phyloP scores from a whole-genome alignment of 495 filamentous ascomycete species.

The Hypoxylon fuscum region DNA sequence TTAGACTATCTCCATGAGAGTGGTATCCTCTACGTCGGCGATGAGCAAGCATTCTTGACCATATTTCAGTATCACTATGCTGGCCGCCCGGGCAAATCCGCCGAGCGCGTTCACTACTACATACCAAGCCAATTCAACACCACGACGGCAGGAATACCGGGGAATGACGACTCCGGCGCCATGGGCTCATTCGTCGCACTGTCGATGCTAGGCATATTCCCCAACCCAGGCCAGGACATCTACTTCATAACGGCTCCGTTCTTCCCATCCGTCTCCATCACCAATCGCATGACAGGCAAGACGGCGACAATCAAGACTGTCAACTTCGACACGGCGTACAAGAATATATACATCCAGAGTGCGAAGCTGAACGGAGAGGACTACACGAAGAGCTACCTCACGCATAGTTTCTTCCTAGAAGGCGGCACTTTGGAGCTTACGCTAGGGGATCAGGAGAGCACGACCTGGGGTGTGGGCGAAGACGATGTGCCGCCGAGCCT shows the following conservation, averaged over 20 bases:
- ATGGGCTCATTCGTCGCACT: slow-evolving; percentile 73
- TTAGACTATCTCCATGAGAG: slow-evolving; percentile 68
- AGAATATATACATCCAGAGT: slow-evolving; percentile 72
- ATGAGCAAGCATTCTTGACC: slow-evolving; percentile 72
- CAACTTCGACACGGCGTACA: slow-evolving; percentile 70
- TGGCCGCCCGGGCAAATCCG: slow-evolving; percentile 68
- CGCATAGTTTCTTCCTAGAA: slow-evolving; percentile 71
- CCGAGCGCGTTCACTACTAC: slow-evolving; percentile 68
- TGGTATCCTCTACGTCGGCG: slow-evolving; percentile 69
- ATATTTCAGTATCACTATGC: slow-evolving; percentile 74
- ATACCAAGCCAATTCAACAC: slow-evolving; percentile 71
- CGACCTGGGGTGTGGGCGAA: slow-evolving; percentile 67
- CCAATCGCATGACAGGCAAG: slow-evolving; percentile 64
- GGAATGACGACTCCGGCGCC: slow-evolving; percentile 74
- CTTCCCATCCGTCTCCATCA: slow-evolving; percentile 69
- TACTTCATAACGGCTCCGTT: slow-evolving; percentile 72
- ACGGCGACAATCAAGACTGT: slow-evolving; percentile 67
- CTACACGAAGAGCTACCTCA: slow-evolving; percentile 73
- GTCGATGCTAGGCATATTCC: slow-evolving; percentile 72
- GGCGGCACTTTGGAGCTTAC: slow-evolving; percentile 69
- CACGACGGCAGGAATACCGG: slow-evolving; percentile 67
- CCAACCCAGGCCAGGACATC: slow-evolving; percentile 71
- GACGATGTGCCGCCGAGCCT: slow-evolving; percentile 69
- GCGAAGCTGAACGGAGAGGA: slow-evolving; percentile 67
- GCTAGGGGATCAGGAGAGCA: slow-evolving; percentile 68